Evolutionary conservation across 495 filamentous ascomycete species (phyloP).

Genomic region (Aspergillus diversus): DNA sequence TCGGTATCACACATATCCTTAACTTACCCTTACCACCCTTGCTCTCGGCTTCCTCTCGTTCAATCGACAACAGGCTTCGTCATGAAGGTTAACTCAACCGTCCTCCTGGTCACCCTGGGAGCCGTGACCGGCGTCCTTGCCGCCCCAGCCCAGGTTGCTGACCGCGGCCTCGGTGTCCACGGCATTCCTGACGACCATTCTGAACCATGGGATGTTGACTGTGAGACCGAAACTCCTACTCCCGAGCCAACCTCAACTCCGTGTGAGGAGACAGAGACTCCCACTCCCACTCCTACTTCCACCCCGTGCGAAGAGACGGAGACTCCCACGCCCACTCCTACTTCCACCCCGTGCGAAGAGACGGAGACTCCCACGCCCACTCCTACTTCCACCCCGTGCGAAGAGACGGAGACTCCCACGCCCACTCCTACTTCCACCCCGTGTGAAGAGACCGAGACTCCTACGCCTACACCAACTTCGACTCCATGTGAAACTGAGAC

Average conservation of each 20-base stretch:
- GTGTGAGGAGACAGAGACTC: neutral
- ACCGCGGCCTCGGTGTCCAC: slow-evolving; percentile 4
- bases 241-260: slow-evolving; percentile 1
- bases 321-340: neutral
- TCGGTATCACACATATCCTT: neutral
- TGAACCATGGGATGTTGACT: slow-evolving; percentile 2
- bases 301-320: neutral
- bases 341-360: neutral
- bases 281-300: neutral
- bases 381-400: neutral
- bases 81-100: slow-evolving; percentile 17
- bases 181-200: neutral
- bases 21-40: neutral
- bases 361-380: neutral
- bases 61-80: neutral
- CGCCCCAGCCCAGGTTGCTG: slow-evolving; percentile 11
- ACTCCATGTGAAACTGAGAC: slow-evolving; percentile 3
- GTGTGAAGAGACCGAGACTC: neutral
- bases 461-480: neutral
- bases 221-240: slow-evolving; percentile 1
- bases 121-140: slow-evolving; percentile 18
- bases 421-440: slow-evolving; percentile 1
- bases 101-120: slow-evolving; percentile 18
- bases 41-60: slow-evolving; percentile 17
- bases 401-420: neutral